Percentiles rank a stretch among this genome's conserved stretches.
Evolutionary conservation across 805 yeast species (phyloP).

Genomic region (Nakazawaea wickerhamii): DNA sequence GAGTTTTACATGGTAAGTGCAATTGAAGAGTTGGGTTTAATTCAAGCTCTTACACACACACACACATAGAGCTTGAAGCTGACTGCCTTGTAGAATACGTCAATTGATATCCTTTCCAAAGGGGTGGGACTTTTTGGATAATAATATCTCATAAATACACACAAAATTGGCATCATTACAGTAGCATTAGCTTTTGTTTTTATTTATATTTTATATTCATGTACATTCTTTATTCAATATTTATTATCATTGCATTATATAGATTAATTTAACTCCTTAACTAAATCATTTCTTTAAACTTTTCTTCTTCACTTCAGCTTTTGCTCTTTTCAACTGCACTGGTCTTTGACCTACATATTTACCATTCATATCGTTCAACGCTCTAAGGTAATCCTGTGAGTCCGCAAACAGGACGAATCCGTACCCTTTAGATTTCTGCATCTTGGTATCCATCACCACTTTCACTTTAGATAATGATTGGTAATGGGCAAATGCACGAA

Average conservation of each 20-base stretch:
- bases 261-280: too few relatives aligned
- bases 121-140: slow-evolving; percentile 4
- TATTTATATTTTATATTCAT: too few relatives aligned
- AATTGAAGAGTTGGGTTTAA: not conserved
- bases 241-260: not conserved
- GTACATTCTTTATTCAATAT: too few relatives aligned
- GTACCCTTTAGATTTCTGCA: slow-evolving; percentile 54
- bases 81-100: too few relatives aligned
- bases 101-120: not conserved
- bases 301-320: too few relatives aligned
- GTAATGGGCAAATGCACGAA: slow-evolving; percentile 48
- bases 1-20: slow-evolving; percentile 8
- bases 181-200: too few relatives aligned
- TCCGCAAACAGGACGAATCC: slow-evolving; percentile 69
- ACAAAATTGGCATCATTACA: not conserved
- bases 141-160: not conserved
- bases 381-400: slow-evolving; percentile 61
- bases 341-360: slow-evolving; percentile 74
- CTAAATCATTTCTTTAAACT: too few relatives aligned
- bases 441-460: slow-evolving; percentile 48
- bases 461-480: slow-evolving; percentile 50
- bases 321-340: slow-evolving; percentile 61
- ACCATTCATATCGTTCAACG: slow-evolving; percentile 73
- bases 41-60: too few relatives aligned
- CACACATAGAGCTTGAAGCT: too few relatives aligned